phyloP scores from a whole-genome alignment of 2,329 filamentous ascomycete genomes.

The Stagonosporopsis vannaccii region DNA sequence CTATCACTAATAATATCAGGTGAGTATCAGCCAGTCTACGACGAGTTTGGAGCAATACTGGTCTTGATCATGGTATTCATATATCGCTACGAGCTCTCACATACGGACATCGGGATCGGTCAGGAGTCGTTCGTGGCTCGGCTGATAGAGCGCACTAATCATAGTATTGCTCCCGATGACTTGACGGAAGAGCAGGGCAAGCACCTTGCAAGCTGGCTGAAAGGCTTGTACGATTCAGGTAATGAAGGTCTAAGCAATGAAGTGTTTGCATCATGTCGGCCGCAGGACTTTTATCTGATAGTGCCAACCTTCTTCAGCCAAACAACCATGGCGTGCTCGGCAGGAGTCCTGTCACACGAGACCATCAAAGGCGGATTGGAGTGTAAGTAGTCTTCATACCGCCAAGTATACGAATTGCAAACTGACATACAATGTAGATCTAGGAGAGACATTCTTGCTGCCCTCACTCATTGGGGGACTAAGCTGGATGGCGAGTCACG shows the following conservation, averaged over 20 bases:
- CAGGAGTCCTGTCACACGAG: constrained; percentile 71
- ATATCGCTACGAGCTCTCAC: constrained; percentile 74
- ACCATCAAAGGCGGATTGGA: constrained; percentile 77
- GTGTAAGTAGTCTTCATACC: constrained; percentile 58
- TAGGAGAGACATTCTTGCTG: constrained; percentile 81
- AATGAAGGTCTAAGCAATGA: constrained; percentile 80
- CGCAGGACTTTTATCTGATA: constrained; percentile 82
- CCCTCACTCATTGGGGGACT: constrained; percentile 79
- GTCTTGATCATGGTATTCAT: constrained; percentile 76
- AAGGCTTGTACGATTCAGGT: constrained; percentile 71
- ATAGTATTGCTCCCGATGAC: constrained; percentile 65
- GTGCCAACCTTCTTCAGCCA: constrained; percentile 80
- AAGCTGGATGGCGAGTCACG: constrained; percentile 72
- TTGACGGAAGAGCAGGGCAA: constrained; percentile 70
- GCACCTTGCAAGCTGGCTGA: constrained; percentile 77
- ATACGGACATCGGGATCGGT: constrained; percentile 69
- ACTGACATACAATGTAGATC: constrained; percentile 56
- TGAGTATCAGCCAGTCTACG: constrained; percentile 85
- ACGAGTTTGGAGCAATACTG: constrained; percentile 81
- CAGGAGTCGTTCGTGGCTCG: constrained; percentile 73
- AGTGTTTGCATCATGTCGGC: constrained; percentile 80
- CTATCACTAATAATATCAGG: constrained; percentile 50
- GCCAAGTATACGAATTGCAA: not conserved
- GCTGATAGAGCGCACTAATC: constrained; percentile 67
- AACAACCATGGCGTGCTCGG: constrained; percentile 73